These are phyloP conservation scores for Hypomyces rosellus DNA, from an alignment of 2,329 filamentous ascomycete species.

Conservation along the genomic window DNA sequence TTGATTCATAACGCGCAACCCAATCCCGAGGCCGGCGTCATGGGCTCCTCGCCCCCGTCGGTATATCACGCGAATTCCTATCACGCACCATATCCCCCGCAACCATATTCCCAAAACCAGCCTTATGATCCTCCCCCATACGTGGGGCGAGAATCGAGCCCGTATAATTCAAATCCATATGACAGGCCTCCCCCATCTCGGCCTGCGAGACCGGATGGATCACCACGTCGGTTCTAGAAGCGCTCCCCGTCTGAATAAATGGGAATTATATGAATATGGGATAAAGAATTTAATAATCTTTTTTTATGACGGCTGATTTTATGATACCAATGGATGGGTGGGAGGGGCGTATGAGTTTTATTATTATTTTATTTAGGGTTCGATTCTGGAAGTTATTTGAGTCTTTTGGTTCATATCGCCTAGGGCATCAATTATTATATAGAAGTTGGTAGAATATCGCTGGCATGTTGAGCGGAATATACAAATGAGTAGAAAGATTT, in stretches of 20 bases:
- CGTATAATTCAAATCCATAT: background rate
- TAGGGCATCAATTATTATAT: too few species aligned
- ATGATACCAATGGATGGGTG: background rate
- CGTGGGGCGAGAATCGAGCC: background rate
- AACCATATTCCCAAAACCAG: background rate
- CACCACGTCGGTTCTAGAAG: background rate
- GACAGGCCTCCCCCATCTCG: background rate
- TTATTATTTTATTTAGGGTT: background rate
- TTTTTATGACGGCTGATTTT: background rate
- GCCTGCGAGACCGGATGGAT: background rate
- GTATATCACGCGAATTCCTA: background rate
- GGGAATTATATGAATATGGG: too few species aligned
- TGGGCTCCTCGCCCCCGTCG: constrained; percentile 7
- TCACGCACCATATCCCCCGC: background rate
- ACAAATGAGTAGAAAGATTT: too few species aligned
- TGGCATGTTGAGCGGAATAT: too few species aligned
- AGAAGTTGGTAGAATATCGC: too few species aligned
- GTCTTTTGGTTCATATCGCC: too few species aligned
- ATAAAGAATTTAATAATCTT: too few species aligned
- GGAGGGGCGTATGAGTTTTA: background rate
- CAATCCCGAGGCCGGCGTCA: constrained; percentile 15
- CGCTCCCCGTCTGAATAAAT: too few species aligned
- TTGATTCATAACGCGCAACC: constrained; percentile 35
- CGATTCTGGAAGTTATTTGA: too few species aligned
- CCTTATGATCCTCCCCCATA: background rate